Conservation (phyloP, 2,329 filamentous ascomycete species). For the Pestalotiopsis fici region DNA sequence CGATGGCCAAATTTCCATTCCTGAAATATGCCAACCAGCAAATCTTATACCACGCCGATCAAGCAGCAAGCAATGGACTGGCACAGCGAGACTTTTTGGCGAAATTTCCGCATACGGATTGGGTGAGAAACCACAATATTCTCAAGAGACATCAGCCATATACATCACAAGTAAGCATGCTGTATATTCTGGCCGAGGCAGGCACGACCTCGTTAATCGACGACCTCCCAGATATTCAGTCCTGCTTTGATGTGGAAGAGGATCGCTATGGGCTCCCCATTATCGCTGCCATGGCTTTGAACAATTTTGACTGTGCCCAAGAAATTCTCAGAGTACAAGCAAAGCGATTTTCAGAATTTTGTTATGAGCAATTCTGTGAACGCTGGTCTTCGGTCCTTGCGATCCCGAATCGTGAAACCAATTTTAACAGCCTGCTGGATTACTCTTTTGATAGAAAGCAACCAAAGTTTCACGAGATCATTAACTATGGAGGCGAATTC, state of each 20-base stretch:
- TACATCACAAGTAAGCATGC: neutral
- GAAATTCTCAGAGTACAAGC: neutral
- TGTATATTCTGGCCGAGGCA: slow-evolving; percentile 15
- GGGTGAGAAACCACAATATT: slow-evolving; percentile 12
- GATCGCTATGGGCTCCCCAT: neutral
- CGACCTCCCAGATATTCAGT: neutral
- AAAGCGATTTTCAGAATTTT: neutral
- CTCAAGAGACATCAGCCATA: slow-evolving; percentile 7
- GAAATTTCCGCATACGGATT: neutral
- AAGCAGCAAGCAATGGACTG: slow-evolving; percentile 3
- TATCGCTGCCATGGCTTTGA: neutral
- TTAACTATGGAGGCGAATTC: neutral
- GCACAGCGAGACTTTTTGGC: slow-evolving; percentile 11
- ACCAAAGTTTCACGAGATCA: neutral
- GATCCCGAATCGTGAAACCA: neutral
- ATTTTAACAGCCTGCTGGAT: neutral
- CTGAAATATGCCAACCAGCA: slow-evolving; percentile 4
- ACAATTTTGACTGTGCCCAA: neutral
- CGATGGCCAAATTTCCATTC: slow-evolving; percentile 13
- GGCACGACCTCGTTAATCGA: neutral
- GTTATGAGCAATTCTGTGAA: neutral
- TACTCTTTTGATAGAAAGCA: neutral
- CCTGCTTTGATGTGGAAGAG: neutral
- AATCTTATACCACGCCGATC: slow-evolving; percentile 13
- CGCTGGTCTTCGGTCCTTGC: no score